Conservation (phyloP, 1,139 yeast genomes). For the Zhuliangozyma blackwelliae region DNA sequence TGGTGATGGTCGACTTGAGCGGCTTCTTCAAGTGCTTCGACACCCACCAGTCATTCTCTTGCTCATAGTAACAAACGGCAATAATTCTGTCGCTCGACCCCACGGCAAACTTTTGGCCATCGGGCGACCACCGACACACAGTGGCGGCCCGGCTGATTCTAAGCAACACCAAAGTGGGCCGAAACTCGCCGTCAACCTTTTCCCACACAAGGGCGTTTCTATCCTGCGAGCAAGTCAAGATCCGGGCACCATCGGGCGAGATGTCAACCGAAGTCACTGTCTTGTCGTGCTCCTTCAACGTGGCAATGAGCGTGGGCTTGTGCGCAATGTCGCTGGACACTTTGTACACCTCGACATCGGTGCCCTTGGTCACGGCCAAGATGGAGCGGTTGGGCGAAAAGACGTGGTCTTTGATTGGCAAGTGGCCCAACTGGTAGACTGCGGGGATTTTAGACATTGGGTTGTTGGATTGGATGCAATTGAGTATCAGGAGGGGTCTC, state of each 20-base stretch:
- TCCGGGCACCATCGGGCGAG: slow-evolving; percentile 73
- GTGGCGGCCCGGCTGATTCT: slow-evolving; percentile 96
- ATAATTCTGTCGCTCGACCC: slow-evolving; percentile 93
- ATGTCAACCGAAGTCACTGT: slow-evolving; percentile 94
- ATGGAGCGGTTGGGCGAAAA: slow-evolving; percentile 65
- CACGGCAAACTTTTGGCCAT: slow-evolving; percentile 90
- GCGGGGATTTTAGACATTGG: slow-evolving; percentile 27
- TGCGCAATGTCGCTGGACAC: slow-evolving; percentile 29
- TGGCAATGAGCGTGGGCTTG: slow-evolving; percentile 53
- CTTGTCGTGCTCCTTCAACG: slow-evolving; percentile 83
- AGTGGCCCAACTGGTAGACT: slow-evolving; percentile 67
- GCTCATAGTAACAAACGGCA: slow-evolving; percentile 94
- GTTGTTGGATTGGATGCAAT: background rate
- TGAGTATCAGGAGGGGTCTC: slow-evolving; percentile 27
- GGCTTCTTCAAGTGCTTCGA: slow-evolving; percentile 96
- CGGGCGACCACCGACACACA: slow-evolving; percentile 89
- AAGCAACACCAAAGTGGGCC: slow-evolving; percentile 87
- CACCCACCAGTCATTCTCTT: slow-evolving; percentile 99
- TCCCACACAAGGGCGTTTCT: slow-evolving; percentile 98
- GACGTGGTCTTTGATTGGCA: slow-evolving; percentile 87
- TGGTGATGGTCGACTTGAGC: slow-evolving; percentile 77
- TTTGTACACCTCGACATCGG: slow-evolving; percentile 70
- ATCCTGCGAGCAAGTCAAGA: slow-evolving; percentile 97
- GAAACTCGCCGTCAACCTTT: slow-evolving; percentile 45
- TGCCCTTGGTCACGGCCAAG: slow-evolving; percentile 80